A percentile compares a stretch with the other conserved stretches of the same genome.
These are phyloP conservation scores for Tetrapisispora pingtungensis DNA, from an alignment of 805 yeast genomes.

Conservation along the genomic window DNA sequence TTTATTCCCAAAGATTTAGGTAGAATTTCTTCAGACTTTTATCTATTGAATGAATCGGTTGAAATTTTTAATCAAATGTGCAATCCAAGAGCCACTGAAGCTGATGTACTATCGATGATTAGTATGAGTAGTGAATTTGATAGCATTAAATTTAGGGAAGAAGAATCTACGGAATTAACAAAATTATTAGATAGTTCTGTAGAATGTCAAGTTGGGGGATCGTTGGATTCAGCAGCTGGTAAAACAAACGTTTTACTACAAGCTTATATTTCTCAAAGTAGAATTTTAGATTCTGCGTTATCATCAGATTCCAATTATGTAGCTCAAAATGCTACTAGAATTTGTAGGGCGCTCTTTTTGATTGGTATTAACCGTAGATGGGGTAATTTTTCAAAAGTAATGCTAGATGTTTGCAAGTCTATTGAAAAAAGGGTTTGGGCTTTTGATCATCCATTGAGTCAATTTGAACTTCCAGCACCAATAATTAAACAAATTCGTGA, in stretches of 20 bases:
- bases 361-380: slow-evolving; percentile 84
- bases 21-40: slow-evolving; percentile 89
- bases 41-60: slow-evolving; percentile 70
- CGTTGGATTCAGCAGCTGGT: slow-evolving; percentile 63
- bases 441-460: slow-evolving; percentile 79
- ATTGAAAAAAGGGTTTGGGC: slow-evolving; percentile 83
- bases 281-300: slow-evolving; percentile 68
- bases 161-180: slow-evolving; percentile 68
- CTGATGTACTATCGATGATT: slow-evolving; percentile 79
- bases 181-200: slow-evolving; percentile 46
- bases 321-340: slow-evolving; percentile 91
- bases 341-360: slow-evolving; percentile 80
- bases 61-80: slow-evolving; percentile 83
- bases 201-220: slow-evolving; percentile 78
- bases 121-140: slow-evolving; percentile 93
- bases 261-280: slow-evolving; percentile 71
- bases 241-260: slow-evolving; percentile 84
- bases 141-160: slow-evolving; percentile 77
- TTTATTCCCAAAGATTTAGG: slow-evolving; percentile 84
- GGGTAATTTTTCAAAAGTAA: slow-evolving; percentile 69
- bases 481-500: slow-evolving; percentile 52
- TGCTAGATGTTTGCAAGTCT: slow-evolving; percentile 76
- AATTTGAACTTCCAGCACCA: slow-evolving; percentile 68
- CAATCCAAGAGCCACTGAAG: slow-evolving; percentile 80
- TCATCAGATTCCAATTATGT: slow-evolving; percentile 84